phyloP scores from a whole-genome alignment of 2,329 filamentous ascomycete genomes.

The Penicillium sp. region DNA sequence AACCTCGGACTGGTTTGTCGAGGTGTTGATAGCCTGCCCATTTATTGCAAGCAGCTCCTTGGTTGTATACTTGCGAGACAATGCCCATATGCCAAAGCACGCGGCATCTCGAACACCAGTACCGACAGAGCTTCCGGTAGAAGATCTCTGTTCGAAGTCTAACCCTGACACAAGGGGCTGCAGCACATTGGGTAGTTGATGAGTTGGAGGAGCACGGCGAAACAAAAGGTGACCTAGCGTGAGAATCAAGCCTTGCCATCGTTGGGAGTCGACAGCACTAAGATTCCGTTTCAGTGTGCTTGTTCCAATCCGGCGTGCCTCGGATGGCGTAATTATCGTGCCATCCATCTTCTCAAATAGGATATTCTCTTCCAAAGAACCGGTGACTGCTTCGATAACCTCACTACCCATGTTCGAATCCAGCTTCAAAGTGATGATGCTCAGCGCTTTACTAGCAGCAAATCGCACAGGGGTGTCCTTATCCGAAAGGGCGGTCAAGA shows the following conservation, averaged over 20 bases:
- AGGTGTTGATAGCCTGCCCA: slow-evolving; percentile 33
- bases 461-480: slow-evolving; percentile 90
- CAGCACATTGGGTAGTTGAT: slow-evolving; percentile 73
- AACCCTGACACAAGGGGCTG: slow-evolving; percentile 78
- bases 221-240: slow-evolving; percentile 87
- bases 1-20: slow-evolving; percentile 34
- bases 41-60: slow-evolving; percentile 72
- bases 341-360: slow-evolving; percentile 56
- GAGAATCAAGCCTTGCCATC: slow-evolving; percentile 92
- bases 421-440: slow-evolving; percentile 80
- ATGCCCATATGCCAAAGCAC: slow-evolving; percentile 93
- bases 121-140: slow-evolving; percentile 83
- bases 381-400: slow-evolving; percentile 84
- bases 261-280: slow-evolving; percentile 75
- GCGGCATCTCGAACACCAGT: slow-evolving; percentile 93
- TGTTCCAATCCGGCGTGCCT: slow-evolving; percentile 38
- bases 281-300: slow-evolving; percentile 61
- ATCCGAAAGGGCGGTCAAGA: slow-evolving; percentile 79
- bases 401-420: slow-evolving; percentile 81
- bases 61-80: slow-evolving; percentile 85
- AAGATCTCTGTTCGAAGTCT: slow-evolving; percentile 84
- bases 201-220: slow-evolving; percentile 75
- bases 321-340: slow-evolving; percentile 41
- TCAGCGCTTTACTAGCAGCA: slow-evolving; percentile 90
- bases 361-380: slow-evolving; percentile 67